Evolutionary conservation across 192 early-diverging fungal species (phyloP), one percentile per base, ranked within the genome.

Genomic region (Linderina pennispora): DNA sequence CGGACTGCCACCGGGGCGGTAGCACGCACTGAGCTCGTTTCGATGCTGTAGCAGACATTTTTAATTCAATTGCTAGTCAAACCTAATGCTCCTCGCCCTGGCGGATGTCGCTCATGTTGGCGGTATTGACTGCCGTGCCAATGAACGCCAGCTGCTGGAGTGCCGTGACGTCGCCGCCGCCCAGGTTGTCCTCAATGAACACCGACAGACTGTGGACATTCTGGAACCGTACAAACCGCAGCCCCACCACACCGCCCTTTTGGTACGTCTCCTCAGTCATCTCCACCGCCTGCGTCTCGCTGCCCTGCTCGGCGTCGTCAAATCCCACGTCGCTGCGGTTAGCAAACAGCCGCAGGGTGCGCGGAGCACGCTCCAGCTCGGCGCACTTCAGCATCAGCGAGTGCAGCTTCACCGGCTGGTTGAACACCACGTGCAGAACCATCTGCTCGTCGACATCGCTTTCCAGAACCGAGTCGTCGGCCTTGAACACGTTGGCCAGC

Each of bases 391-490:
- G 40, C 62, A 78, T 78, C 24, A 83, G 51, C 9, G 76, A 77
- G 41, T 80, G 74, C 19, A 75, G 59, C 71, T 82, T 80, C 34
- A 82, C 63, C 43, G 70, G 53, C 76, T 94, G 90, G 61, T 88
- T 92, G 58, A 98, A 98, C 17, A 86, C 79, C 40, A 98, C 65
- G 20, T 78, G 77, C 24, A 95, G 77, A 28, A 98, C 84, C 34
- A 98, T 65, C 52, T 98, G 94, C 76, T 95, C 94, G 61, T 98
- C 94, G 1, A 90, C 89, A 72, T 98, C 94, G 65, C 83, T 87
- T 59, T 98, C 88, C 37, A 98, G 58, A 36, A 68, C 82, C 2
- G 77, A 62, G 9, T 79, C 81, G 42, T 81, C 82, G 24, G 78
- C 76, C 13, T 80, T 78, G 53, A 95, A 88, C 14, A 89, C 75